A percentile compares a stretch with the other conserved stretches of the same genome.
Evolutionary conservation across 2,329 filamentous ascomycete genomes (phyloP).

Genomic region (Colletotrichum theobromicola): DNA sequence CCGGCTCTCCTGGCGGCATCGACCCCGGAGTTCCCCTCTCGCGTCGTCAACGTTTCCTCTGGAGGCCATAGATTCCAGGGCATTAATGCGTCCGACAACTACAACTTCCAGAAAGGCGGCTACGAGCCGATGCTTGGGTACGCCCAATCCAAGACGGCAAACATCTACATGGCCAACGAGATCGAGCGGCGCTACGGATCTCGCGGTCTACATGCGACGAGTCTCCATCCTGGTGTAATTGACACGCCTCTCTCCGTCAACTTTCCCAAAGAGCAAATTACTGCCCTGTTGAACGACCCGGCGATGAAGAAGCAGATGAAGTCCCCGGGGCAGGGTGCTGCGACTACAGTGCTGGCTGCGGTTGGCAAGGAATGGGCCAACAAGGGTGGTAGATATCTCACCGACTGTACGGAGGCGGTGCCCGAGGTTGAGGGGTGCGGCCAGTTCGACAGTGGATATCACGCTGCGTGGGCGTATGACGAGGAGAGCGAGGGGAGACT

Average conservation of each 20-base stretch:
- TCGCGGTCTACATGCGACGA: conserved; percentile 34
- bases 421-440: background rate
- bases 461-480: background rate
- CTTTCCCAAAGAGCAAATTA: background rate
- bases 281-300: background rate
- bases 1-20: background rate
- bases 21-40: conserved; percentile 41
- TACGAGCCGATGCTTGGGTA: conserved; percentile 45
- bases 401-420: conserved; percentile 36
- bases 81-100: conserved; percentile 38
- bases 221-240: conserved; percentile 9
- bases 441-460: background rate
- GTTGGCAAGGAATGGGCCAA: conserved; percentile 45
- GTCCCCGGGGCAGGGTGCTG: conserved; percentile 48
- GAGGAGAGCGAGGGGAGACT: background rate
- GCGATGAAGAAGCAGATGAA: background rate
- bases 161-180: conserved; percentile 55
- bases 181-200: conserved; percentile 44
- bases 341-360: conserved; percentile 50
- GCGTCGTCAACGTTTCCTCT: conserved; percentile 52
- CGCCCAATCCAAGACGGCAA: conserved; percentile 54
- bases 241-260: background rate
- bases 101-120: conserved; percentile 14
- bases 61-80: conserved; percentile 40
- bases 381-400: conserved; percentile 51